Percentiles rank a stretch among this genome's conserved stretches.
Conservation (phyloP, 768 basidiomycete species). For the Strobilomyces confusus region DNA sequence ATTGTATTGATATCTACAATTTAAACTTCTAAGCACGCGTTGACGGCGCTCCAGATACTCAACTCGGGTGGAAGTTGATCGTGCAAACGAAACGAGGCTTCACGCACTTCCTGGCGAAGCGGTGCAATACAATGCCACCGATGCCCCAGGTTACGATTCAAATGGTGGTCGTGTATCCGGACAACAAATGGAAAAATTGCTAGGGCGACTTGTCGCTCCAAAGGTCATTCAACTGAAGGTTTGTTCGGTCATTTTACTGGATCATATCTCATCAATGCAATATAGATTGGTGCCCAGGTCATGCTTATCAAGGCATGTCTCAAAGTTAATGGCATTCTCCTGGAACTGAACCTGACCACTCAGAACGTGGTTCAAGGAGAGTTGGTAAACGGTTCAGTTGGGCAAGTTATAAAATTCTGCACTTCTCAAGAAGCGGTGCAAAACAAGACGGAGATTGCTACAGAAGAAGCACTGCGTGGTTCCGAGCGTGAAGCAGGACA, state of each 20-base stretch:
- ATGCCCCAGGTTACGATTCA: conserved; percentile 45
- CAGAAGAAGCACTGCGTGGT: conserved; percentile 31
- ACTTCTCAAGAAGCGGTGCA: conserved; percentile 41
- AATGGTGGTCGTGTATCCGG: conserved; percentile 34
- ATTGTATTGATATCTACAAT: conserved; percentile 49
- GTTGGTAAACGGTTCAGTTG: conserved; percentile 70
- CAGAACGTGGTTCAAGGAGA: conserved; percentile 67
- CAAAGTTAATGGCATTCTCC: neutral
- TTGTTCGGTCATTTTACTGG: neutral
- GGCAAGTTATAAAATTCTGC: conserved; percentile 47
- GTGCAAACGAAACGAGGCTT: conserved; percentile 56
- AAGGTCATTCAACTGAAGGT: conserved; percentile 48
- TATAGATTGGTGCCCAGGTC: conserved; percentile 76
- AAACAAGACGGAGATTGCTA: conserved; percentile 36
- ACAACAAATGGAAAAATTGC: conserved; percentile 40
- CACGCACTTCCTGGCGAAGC: conserved; percentile 36
- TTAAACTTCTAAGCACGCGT: neutral
- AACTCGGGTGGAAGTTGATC: conserved; percentile 65
- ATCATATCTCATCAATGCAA: conserved; percentile 2
- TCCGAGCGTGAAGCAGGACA: conserved; percentile 23
- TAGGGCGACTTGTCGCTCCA: conserved; percentile 62
- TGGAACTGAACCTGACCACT: neutral
- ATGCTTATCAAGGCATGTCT: conserved; percentile 68
- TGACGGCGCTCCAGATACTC: conserved; percentile 50
- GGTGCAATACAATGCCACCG: conserved; percentile 41